Evolutionary conservation across 192 early-diverging fungal genomes (phyloP).

Genomic region (Helicostylum pulchrum): DNA sequence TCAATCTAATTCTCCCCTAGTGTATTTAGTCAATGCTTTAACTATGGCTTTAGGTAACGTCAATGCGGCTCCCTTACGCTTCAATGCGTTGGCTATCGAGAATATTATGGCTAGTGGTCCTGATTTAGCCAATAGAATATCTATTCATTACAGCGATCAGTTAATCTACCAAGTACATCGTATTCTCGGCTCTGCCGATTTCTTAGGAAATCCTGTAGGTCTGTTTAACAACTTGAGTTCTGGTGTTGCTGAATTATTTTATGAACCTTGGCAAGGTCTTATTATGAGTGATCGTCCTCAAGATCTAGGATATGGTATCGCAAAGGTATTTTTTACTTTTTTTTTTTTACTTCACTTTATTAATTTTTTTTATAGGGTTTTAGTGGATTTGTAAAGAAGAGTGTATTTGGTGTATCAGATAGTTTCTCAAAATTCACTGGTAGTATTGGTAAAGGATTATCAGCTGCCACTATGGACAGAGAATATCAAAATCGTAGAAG

Average conservation of each 20-base stretch:
- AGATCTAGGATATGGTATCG: slow-evolving; percentile 90
- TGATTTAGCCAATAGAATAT: slow-evolving; percentile 75
- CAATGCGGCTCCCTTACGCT: slow-evolving; percentile 84
- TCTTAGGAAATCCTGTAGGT: slow-evolving; percentile 97
- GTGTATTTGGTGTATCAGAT: slow-evolving; percentile 93
- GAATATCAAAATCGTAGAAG: slow-evolving; percentile 83
- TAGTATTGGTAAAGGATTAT: slow-evolving; percentile 93
- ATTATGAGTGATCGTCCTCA: slow-evolving; percentile 92
- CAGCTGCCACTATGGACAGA: slow-evolving; percentile 92
- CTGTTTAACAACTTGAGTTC: slow-evolving; percentile 94
- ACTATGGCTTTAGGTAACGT: slow-evolving; percentile 98
- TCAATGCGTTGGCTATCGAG: slow-evolving; percentile 86
- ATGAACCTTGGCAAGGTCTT: slow-evolving; percentile 96
- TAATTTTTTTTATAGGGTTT: slow-evolving; percentile 48
- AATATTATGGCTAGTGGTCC: slow-evolving; percentile 81
- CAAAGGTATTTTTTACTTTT: slow-evolving; percentile 51
- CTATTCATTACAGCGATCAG: slow-evolving; percentile 87
- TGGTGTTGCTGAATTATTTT: slow-evolving; percentile 94
- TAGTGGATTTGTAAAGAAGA: slow-evolving; percentile 82
- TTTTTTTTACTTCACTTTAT: slow-evolving; percentile 2
- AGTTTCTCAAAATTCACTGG: slow-evolving; percentile 95
- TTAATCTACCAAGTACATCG: slow-evolving; percentile 83
- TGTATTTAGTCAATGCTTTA: slow-evolving; percentile 79
- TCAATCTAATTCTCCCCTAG: slow-evolving; percentile 46
- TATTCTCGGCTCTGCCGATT: slow-evolving; percentile 92